Base-by-base conservation (phyloP, 257 asterid genomes). In the Pogostemon cablin region DNA sequence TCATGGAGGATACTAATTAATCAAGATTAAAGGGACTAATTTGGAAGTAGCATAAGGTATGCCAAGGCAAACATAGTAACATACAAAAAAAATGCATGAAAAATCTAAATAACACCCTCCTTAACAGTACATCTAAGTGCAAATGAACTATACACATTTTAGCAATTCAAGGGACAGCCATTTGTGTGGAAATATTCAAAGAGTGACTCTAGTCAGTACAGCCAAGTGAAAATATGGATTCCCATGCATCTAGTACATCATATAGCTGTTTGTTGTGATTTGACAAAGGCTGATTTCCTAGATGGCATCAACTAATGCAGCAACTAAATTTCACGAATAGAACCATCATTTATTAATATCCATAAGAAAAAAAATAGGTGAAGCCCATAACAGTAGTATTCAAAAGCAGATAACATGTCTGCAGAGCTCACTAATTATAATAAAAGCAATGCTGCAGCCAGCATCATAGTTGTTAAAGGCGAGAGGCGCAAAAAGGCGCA, bases 81-180 rank as follows among this genome's bases (percentile, higher is more conserved):
- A 7, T n/a, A 62, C 48, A 20, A 63, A 4, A 25, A 55, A 32
- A 5, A 32, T 15, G 17, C 35, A 42, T 61, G n/a, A 17, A 38
- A 60, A 59, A 39, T 42, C 46, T 49, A 48, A 64, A 35, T 49
- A 35, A 43, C 43, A 50, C 50, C 60, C 6, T 70, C 48, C 62
- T 9, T 48, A 72, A 62, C 42, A 71, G 50, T 54, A 40, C 56
- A 41, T 38, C n/a, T 17, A 68, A 25, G 35, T 15, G 65, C 64
- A 54, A 40, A 9, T 54, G 60, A 17, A 20, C 12, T 55, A 40
- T 11, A 41, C 17, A 48, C 46, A 11, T 55, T 40, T 3, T 34
- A 32, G 39, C 9, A 71, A 40, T 44, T 42, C 53, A 53, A 53
- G 53, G 37, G 52, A 15, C 48, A 11, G 32, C 1, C 32, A 25